Conservation (phyloP, 2,329 filamentous ascomycete genomes). For the Monosporascus ibericus region DNA sequence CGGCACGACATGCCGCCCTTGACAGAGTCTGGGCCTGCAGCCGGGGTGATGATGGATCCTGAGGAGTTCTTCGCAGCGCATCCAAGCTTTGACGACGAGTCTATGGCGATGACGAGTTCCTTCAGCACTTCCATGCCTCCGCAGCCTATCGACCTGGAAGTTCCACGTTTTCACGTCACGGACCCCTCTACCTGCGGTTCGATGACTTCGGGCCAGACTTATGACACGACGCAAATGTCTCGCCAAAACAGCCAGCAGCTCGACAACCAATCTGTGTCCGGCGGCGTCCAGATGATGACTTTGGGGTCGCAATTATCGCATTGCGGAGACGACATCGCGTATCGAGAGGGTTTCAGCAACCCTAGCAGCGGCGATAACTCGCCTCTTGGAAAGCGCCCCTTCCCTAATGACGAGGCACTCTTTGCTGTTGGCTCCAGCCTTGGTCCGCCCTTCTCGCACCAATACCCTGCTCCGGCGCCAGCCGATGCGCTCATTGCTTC, state of each 20-base stretch:
- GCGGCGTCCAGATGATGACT: slow-evolving; percentile 26
- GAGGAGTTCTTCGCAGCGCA: slow-evolving; percentile 30
- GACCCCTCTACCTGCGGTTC: slow-evolving; percentile 28
- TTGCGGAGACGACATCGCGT: slow-evolving; percentile 14
- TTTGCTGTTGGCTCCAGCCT: slow-evolving; percentile 34
- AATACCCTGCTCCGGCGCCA: slow-evolving; percentile 23
- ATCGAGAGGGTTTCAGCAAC: slow-evolving; percentile 17
- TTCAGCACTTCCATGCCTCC: slow-evolving; percentile 9
- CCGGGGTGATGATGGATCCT: slow-evolving; percentile 32
- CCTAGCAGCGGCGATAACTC: slow-evolving; percentile 18
- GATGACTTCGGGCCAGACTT: slow-evolving; percentile 27
- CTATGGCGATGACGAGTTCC: slow-evolving; percentile 5
- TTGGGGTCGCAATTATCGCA: slow-evolving; percentile 28
- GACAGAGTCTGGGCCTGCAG: slow-evolving; percentile 24
- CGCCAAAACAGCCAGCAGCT: slow-evolving; percentile 26
- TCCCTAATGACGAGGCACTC: slow-evolving; percentile 19
- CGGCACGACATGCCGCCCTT: slow-evolving; percentile 29
- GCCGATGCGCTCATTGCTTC: slow-evolving; percentile 26
- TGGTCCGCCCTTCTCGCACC: slow-evolving; percentile 17
- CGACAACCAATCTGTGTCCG: slow-evolving; percentile 21
- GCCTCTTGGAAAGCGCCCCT: slow-evolving; percentile 19
- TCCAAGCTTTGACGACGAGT: slow-evolving; percentile 10
- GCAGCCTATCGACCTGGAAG: slow-evolving; percentile 15
- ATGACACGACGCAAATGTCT: slow-evolving; percentile 28
- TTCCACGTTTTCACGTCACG: slow-evolving; percentile 18